Evolutionary conservation across 2,329 filamentous ascomycete species (phyloP), one percentile per base, ranked within the genome.

Genomic region (Microcera coccophila): DNA sequence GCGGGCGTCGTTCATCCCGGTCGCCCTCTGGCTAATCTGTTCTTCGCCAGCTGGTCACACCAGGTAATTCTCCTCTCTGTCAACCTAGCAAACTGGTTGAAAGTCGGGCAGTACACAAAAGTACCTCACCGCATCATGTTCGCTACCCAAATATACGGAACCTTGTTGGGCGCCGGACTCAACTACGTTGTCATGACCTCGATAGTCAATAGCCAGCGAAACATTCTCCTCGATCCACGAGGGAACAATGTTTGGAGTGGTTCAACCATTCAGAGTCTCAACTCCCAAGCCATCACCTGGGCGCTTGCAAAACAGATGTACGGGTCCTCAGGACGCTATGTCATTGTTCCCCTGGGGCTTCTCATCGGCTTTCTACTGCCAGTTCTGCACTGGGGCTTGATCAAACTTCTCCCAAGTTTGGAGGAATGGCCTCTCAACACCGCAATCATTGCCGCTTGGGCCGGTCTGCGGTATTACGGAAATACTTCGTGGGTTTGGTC

Each of bases 171-270:
- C 2, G 66, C 68, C 1, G 53, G 68, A 2, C 58, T 75, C 41
- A 74, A 74, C 53, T 75, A 69, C 44, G 59, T 66, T 32, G 66
- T 74, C 52, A 72, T 72, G 67, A 64, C 58, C 18, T 65, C 62
- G 11, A 73, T 76, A 31, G 66, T 74, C 2, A 55, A 54, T 5
- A 63, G 64, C 39, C 70, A 74, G 45, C 57, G 61, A 2, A 60
- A 68, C 1, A 64, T 72, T 19, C 61, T 76, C 1, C 50, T 62
- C 4, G 61, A 65, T 16, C 62, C 70, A 7, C 52, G 71, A 36
- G 72, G 57, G 1, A 66, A 62, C 37, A 68, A 67, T 45, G 66
- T 72, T 32, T 76, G 73, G 72, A 71, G 67, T 19, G 72, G 74
- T 14, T 66, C 71, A 1, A 63, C 63, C n/a, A 63, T 75, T 8